Percentiles rank a stretch among this genome's conserved stretches.
These are phyloP conservation scores for Chalciporus chontae DNA, from an alignment of 768 basidiomycete genomes.

Conservation along the genomic window DNA sequence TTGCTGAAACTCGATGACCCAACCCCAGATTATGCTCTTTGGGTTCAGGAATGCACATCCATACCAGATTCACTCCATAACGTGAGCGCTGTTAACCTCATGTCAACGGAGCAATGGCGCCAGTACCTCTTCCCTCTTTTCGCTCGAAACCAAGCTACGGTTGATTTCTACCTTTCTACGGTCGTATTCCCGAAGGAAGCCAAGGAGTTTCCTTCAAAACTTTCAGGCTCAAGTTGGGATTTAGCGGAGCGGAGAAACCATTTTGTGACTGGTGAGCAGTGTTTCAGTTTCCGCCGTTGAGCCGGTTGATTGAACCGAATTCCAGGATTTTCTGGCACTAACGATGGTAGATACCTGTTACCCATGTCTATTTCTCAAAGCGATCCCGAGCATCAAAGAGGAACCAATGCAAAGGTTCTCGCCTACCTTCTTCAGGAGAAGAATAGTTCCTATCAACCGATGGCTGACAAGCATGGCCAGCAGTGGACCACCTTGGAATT, in stretches of 20 bases:
- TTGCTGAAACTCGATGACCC: constrained; percentile 25
- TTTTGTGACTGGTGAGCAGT: constrained; percentile 8
- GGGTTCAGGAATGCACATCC: constrained; percentile 14
- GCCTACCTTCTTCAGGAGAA: too few species aligned
- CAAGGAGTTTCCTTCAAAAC: constrained; percentile 28
- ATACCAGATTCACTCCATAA: constrained; percentile 16
- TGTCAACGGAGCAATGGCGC: constrained; percentile 17
- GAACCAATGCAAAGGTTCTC: too few species aligned
- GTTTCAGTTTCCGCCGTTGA: not conserved
- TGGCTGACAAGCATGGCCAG: too few species aligned
- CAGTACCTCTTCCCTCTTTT: constrained; percentile 20
- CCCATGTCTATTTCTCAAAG: constrained; percentile 23
- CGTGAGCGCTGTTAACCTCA: constrained; percentile 18
- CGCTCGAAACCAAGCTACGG: constrained; percentile 17
- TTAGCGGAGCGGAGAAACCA: constrained; percentile 19
- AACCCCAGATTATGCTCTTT: constrained; percentile 21
- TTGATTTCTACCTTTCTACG: constrained; percentile 30
- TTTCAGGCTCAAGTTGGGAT: constrained; percentile 31
- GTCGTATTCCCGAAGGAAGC: constrained; percentile 31
- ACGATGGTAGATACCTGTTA: constrained; percentile 34
- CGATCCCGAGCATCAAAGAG: too few species aligned
- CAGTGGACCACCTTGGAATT: too few species aligned
- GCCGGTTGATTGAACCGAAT: not conserved
- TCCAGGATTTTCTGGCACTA: constrained; percentile 36
- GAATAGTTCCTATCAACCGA: too few species aligned